Percentiles rank a stretch among this genome's conserved stretches.
Evolutionary conservation across 805 yeast species (phyloP).

Genomic region (Kluyveromyces lactis): DNA sequence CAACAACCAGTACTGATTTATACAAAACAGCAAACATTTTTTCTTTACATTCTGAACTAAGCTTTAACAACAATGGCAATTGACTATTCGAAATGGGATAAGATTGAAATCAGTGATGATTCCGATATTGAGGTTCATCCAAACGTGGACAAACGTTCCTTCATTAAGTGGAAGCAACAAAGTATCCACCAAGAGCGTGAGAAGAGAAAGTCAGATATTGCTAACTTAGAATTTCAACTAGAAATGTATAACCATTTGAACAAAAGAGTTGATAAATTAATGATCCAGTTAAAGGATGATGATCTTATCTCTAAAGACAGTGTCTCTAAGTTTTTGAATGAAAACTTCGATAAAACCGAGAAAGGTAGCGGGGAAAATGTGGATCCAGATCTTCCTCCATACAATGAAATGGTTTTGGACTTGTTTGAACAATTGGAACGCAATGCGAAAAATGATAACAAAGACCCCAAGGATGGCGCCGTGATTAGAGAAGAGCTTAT

Average conservation of each 20-base stretch:
- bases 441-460: conserved; percentile 44
- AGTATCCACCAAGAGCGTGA: conserved; percentile 91
- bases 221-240: conserved; percentile 63
- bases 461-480: conserved; percentile 35
- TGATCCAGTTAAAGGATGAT: conserved; percentile 34
- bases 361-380: conserved; percentile 41
- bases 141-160: conserved; percentile 88
- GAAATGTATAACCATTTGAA: conserved; percentile 75
- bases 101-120: conserved; percentile 90
- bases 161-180: conserved; percentile 93
- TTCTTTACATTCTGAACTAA: no score
- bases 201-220: conserved; percentile 71
- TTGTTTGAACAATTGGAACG: conserved; percentile 66
- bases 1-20: no score
- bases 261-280: conserved; percentile 58
- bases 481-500: conserved; percentile 31
- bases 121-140: conserved; percentile 97
- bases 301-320: conserved; percentile 28
- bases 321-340: conserved; percentile 37
- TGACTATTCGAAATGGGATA: conserved; percentile 98
- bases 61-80: conserved; percentile 48
- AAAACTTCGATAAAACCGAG: conserved; percentile 49
- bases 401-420: conserved; percentile 90
- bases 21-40: no score
- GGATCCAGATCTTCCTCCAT: conserved; percentile 48